Evolutionary conservation across 306 rosid species (phyloP), one percentile per base, ranked within the genome.

Genomic region (Fragaria iinumae): DNA sequence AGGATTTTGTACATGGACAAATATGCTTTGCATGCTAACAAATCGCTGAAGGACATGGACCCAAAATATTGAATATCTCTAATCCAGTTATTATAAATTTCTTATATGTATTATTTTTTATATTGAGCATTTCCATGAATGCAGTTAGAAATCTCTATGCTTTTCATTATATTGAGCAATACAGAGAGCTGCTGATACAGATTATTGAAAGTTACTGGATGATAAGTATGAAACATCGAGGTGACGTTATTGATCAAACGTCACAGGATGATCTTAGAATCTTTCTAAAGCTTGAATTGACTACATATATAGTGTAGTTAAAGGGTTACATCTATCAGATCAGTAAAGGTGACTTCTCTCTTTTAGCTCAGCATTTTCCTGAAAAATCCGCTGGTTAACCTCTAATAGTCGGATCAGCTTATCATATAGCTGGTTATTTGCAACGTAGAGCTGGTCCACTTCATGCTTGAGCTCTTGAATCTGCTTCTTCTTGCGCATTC

Each of bases 311-410:
- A 57, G 36, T 4, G 8, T 12, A 25, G 7, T 59, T 59, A 25
- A 25, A 4, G 25, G 36, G 66, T 25, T 59, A 59, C 14, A 56
- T 56, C 25, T 9, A 86, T 50, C 39, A 86, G 23, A 38, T 79
- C 84, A 0, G 78, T 34, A n/a, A 84, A 72, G 45, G 81, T 0
- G 44, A 79, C 52, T 62, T 81, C 64, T 86, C 53, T 80, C 82
- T 56, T 79, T 86, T 34, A 86, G 84, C 64, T 81, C 82, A 63
- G 84, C 76, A 84, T 84, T 84, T 32, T 84, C 86, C n/a, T 81
- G 86, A 73, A 86, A 74, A 17, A 76, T 81, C 67, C 73, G 84
- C 36, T 84, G 86, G 66, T 86, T 86, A 69, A 74, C 80, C 18
- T 84, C 87, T 6, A 86, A 9, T 11, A 79, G 50, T 36, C 73